Percentiles rank a stretch among this genome's conserved stretches.
Evolutionary conservation across 805 yeast species (phyloP).

Genomic region (Saccharomycopsis fibuligera): DNA sequence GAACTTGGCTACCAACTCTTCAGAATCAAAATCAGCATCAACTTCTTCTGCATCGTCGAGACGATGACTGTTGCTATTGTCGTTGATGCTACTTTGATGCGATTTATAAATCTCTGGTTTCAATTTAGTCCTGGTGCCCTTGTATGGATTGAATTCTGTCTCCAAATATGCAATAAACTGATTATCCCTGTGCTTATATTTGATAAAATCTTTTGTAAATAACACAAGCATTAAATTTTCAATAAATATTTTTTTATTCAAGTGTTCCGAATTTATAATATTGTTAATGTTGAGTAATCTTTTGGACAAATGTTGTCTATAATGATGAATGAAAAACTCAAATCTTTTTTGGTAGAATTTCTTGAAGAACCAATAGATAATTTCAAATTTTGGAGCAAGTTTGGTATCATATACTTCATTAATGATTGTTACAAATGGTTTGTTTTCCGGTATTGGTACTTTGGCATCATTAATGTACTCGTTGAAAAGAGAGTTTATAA

Average conservation of each 20-base stretch:
- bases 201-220: slow-evolving; percentile 4
- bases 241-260: slow-evolving; percentile 3
- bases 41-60: neutral
- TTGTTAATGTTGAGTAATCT: slow-evolving; percentile 7
- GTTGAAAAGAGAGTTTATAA: neutral
- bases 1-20: slow-evolving; percentile 5
- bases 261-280: neutral
- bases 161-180: no score
- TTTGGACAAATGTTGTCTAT: slow-evolving; percentile 11
- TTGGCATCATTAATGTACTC: neutral
- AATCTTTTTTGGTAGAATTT: neutral
- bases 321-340: slow-evolving; percentile 11
- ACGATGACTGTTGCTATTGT: no score
- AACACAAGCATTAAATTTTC: slow-evolving; percentile 5
- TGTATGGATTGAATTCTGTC: no score
- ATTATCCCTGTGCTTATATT: no score
- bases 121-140: no score
- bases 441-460: neutral
- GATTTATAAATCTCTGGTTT: no score
- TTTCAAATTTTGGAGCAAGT: neutral
- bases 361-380: slow-evolving; percentile 11
- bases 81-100: no score
- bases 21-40: neutral
- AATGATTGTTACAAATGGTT: neutral
- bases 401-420: neutral